Percentiles rank a stretch among this genome's conserved stretches.
phyloP scores from a whole-genome alignment of 2,329 filamentous ascomycete species.

The Hymenoscyphus fraxineus region DNA sequence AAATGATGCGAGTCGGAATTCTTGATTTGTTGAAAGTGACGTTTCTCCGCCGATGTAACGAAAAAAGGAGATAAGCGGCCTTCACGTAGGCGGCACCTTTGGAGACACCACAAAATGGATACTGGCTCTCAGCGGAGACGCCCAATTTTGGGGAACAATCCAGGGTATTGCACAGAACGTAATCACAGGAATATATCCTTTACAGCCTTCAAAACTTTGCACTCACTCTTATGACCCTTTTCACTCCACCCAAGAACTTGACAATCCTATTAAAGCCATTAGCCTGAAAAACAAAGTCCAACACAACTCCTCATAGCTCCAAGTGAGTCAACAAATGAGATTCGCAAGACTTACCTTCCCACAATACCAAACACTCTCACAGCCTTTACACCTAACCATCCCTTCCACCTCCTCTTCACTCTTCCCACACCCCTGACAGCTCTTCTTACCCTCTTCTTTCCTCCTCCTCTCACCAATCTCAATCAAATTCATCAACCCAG shows the following conservation, averaged over 20 bases:
- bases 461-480: slow-evolving; percentile 16
- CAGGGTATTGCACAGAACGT: background rate
- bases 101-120: background rate
- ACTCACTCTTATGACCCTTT: slow-evolving; percentile 30
- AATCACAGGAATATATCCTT: slow-evolving; percentile 5
- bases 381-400: slow-evolving; percentile 29
- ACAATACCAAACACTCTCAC: slow-evolving; percentile 32
- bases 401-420: slow-evolving; percentile 10
- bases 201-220: slow-evolving; percentile 27
- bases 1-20: background rate
- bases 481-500: slow-evolving; percentile 22
- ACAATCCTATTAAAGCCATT: slow-evolving; percentile 23
- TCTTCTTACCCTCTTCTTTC: background rate
- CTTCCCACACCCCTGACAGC: slow-evolving; percentile 27
- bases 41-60: background rate
- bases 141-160: background rate
- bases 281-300: background rate
- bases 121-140: background rate
- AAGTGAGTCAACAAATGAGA: background rate
- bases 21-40: background rate
- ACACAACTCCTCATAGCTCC: background rate
- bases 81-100: background rate
- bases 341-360: slow-evolving; percentile 25
- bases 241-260: slow-evolving; percentile 29
- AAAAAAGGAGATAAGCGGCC: background rate